Evolutionary conservation across 495 filamentous ascomycete species (phyloP).

Genomic region (Talaromyces trachyspermus): DNA sequence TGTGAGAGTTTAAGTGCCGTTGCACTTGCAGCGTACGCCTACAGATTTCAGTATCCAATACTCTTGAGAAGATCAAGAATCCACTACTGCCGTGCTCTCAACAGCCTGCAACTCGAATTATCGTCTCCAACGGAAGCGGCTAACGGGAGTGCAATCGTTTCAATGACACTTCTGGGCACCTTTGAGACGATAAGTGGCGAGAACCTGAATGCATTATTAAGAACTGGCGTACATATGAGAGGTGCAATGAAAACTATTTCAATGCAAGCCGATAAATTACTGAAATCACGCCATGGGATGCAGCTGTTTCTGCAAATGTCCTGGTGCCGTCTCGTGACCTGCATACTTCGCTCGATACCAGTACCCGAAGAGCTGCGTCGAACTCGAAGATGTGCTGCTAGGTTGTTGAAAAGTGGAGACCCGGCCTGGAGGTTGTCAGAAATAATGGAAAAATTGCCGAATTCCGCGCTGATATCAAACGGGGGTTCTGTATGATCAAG

Average conservation of each 20-base stretch:
- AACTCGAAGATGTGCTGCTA: not conserved
- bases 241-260: not conserved
- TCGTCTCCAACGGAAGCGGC: not conserved
- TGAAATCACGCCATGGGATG: not conserved
- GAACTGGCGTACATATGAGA: not conserved
- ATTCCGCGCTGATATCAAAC: not conserved
- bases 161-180: conserved; percentile 1
- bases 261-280: not conserved
- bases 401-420: not conserved
- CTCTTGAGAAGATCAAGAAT: not conserved
- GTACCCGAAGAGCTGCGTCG: not conserved
- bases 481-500: not conserved
- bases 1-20: not conserved
- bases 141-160: not conserved
- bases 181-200: conserved; percentile 3
- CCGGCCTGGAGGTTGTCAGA: conserved; percentile 2
- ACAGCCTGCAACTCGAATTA: not conserved
- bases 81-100: not conserved
- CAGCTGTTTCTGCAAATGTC: conserved; percentile 4
- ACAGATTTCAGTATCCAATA: not conserved
- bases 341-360: not conserved
- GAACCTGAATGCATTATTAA: not conserved
- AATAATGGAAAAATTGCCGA: conserved; percentile 1
- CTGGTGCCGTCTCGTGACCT: not conserved
- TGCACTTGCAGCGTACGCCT: not conserved